Base-by-base conservation (phyloP, 331 rosid genomes). In the Dryas integrifolia region DNA sequence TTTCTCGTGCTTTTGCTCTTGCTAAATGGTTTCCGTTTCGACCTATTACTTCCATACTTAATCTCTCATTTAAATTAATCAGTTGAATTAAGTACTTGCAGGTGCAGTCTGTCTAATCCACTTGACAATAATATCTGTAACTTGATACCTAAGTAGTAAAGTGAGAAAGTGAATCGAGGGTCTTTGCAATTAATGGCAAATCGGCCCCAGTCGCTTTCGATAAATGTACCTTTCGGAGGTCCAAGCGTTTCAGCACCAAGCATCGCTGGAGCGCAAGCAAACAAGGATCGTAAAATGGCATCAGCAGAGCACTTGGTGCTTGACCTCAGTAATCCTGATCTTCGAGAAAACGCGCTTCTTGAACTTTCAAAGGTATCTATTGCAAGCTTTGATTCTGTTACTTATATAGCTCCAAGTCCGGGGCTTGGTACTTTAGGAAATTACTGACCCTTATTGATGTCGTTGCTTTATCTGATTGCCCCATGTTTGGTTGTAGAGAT, bases 291-390 rank as follows among this genome's bases (percentile, higher is more conserved):
- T 8, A 82, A 83, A 69, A 84, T 85, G 89, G 91, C 88, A 4
- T 82, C 88, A 11, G 89, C 85, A 0, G 91, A 93, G 80, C 85
- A 85, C 2, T 77, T 93, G 63, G 87, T 90, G 60, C 93, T 87
- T 52, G 88, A 87, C 60, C 81, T 93, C 21, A 82, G 89, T 82
- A 83, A 86, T 26, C 96, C 94, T 15, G 88, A 91, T 69, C 90
- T 85, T 46, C 88, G 97, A 2, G 97, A 93, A 76, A 85, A 86
- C 64, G 92, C 92, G 6, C 96, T 93, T 45, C 85, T 67, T 6
- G 92, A 89, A 77, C 97, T 90, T 12, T 89, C 97, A 10, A 91
- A 89, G 98, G 98, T 93, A 48, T 57, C 21, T 11, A 39, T 35
- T 60, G 44, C 43, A 50, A 18, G 24, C 9, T 58, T 60, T n/a